These are phyloP conservation scores for Barnettozyma botsteinii DNA, from an alignment of 805 yeast species.

Conservation along the genomic window DNA sequence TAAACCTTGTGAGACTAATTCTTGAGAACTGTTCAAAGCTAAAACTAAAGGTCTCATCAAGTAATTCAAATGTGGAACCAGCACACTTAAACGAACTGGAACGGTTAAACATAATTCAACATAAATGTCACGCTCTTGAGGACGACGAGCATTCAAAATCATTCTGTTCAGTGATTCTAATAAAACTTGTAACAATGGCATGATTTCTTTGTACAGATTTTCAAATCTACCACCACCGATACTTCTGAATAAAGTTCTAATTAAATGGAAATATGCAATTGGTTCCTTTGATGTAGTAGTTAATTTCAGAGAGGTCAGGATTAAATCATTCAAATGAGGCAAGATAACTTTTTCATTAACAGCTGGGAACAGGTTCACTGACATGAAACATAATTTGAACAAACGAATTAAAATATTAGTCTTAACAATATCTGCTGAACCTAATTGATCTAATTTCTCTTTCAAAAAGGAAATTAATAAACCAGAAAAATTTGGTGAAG, in stretches of 20 bases:
- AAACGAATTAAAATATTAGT: slow-evolving; percentile 78
- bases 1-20: slow-evolving; percentile 88
- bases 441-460: slow-evolving; percentile 68
- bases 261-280: slow-evolving; percentile 77
- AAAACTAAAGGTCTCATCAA: slow-evolving; percentile 87
- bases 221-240: slow-evolving; percentile 98
- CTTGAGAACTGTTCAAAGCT: slow-evolving; percentile 87
- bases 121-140: slow-evolving; percentile 88
- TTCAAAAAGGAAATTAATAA: slow-evolving; percentile 71
- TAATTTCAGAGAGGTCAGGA: slow-evolving; percentile 68
- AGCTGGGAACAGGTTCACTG: slow-evolving; percentile 84
- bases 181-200: slow-evolving; percentile 83
- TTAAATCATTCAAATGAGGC: slow-evolving; percentile 82
- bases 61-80: slow-evolving; percentile 87
- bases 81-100: slow-evolving; percentile 88
- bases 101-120: slow-evolving; percentile 94
- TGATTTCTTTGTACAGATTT: slow-evolving; percentile 82
- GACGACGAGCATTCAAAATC: slow-evolving; percentile 75
- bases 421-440: slow-evolving; percentile 69
- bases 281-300: slow-evolving; percentile 90
- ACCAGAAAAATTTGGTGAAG: slow-evolving; percentile 88
- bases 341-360: slow-evolving; percentile 82
- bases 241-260: slow-evolving; percentile 84
- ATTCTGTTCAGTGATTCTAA: slow-evolving; percentile 80
- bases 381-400: slow-evolving; percentile 92